Base-by-base conservation (phyloP, 2,329 filamentous ascomycete species). In the Arthrocladium fulminans region DNA sequence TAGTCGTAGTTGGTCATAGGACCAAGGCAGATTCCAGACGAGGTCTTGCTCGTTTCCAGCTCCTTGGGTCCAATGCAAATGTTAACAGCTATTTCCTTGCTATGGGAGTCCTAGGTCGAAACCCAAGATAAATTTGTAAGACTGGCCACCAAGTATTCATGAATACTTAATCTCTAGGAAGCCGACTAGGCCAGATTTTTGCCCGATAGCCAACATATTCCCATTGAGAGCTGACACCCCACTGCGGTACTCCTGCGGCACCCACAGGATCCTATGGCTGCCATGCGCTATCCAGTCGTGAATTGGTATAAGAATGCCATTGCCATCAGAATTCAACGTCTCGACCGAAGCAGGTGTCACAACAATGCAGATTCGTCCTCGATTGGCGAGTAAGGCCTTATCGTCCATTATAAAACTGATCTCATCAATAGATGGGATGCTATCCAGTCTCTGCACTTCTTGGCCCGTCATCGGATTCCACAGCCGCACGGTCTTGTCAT, bases 401-500 rank as follows among this genome's bases (percentile, higher is more conserved):
- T 25, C 41, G 24, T 40, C 17, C 6, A 5, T 6, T 22, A 19
- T 7, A 10, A 40, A 40, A 22, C 6, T n/a, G 13, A 32, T 30
- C 19, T 44, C 20, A 12, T 22, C 7, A 19, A 30, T 20, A 23
- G n/a, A 24, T 13, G n/a, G 19, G 22, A 13, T 23, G 7, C 9
- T n/a, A n/a, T 54, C 44, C 17, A 60, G 53, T 13, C 42, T 59
- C 23, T 51, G 49, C 13, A 48, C 10, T 35, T 37, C 19, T n/a
- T 22, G 29, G n/a, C 51, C 53, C 7, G 53, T 51, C 8, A 27
- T 42, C 4, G 30, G 24, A 45, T 56, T 45, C 55, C 54, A 57
- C 13, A 57, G 43, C 52, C 50, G 50, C n/a, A 57, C 47, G 8
- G 52, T n/a, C n/a, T n/a, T n/a, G n/a, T n/a, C n/a, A n/a, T n/a